Evolutionary conservation across 2,329 filamentous ascomycete species (phyloP), one percentile per base, ranked within the genome.

Genomic region (Helicocarpus griseus): DNA sequence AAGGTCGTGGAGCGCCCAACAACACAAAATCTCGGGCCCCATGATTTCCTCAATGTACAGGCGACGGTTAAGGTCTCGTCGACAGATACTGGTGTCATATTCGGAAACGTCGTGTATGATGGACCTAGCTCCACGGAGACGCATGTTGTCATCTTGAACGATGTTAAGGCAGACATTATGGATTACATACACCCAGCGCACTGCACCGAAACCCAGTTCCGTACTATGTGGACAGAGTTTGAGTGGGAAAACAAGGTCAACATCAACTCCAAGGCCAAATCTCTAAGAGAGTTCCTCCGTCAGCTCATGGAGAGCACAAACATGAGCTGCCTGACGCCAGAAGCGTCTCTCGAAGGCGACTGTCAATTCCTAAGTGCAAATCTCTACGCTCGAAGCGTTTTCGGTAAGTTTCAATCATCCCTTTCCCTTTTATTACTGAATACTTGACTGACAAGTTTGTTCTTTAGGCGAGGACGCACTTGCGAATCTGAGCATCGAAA

Each of bases 211-310:
- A 96, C 91, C 9, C 89, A 97, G 65, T 98, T 98, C 83, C 83
- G 93, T 54, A 95, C 89, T n/a, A 98, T 98, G 93, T 98, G 93
- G 93, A 98, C 93, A 35, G 93, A 98, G 67, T 98, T 98, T 60
- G 93, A 98, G 69, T 98, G 93, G 93, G 93, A 98, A 77, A 98
- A 98, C 76, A 98, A 98, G 80, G 91, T 98, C 70, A 98, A 98
- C 74, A 97, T 98, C 74, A 96, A 96, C 73, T 94, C 88, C 57
- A 97, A 96, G 77, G 89, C 88, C 59, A 95, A 91, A 76, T 86
- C 82, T 26, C 77, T 98, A 55, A 82, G 91, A 47, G 89, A 94
- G 19, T 98, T 98, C 81, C 74, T 98, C 57, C 85, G 88, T 60
- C 86, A 95, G 67, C 76, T 98, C 54, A 97, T 97, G 93, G 89